Evolutionary conservation across 2,329 filamentous ascomycete species (phyloP).

Genomic region (Coniochaeta ligniaria): DNA sequence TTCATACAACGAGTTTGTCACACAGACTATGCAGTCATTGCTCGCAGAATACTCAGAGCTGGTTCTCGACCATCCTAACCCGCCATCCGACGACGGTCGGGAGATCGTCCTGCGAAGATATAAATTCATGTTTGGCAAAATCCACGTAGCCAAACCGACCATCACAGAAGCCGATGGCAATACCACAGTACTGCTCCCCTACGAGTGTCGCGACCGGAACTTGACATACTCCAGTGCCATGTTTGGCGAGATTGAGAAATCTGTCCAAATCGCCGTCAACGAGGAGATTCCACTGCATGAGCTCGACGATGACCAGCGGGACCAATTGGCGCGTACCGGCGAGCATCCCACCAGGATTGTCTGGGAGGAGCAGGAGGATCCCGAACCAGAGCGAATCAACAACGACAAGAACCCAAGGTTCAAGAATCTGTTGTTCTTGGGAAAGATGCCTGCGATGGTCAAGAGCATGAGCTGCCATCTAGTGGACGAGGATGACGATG

Average conservation of each 20-base stretch:
- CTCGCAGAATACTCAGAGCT: constrained; percentile 88
- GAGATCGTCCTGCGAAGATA: constrained; percentile 84
- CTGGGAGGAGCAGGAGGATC: constrained; percentile 57
- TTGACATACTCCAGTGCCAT: constrained; percentile 91
- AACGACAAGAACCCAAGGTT: constrained; percentile 45
- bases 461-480: constrained; percentile 95
- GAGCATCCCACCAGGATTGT: constrained; percentile 50
- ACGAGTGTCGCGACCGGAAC: constrained; percentile 93
- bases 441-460: constrained; percentile 95
- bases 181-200: constrained; percentile 78
- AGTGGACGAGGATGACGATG: constrained; percentile 74
- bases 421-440: constrained; percentile 77
- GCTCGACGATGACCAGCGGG: constrained; percentile 58
- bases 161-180: constrained; percentile 91
- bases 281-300: constrained; percentile 59
- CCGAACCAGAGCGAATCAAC: constrained; percentile 28
- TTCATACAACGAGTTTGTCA: constrained; percentile 96
- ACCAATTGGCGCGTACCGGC: constrained; percentile 45
- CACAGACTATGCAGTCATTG: constrained; percentile 88
- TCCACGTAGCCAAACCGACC: constrained; percentile 82
- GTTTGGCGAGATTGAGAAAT: constrained; percentile 82
- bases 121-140: constrained; percentile 87
- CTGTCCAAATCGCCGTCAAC: constrained; percentile 76
- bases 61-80: constrained; percentile 88
- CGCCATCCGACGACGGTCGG: constrained; percentile 60